Evolutionary conservation across 2,329 filamentous ascomycete genomes (phyloP), one percentile per base, ranked within the genome.

Genomic region (Penicillium sp.): DNA sequence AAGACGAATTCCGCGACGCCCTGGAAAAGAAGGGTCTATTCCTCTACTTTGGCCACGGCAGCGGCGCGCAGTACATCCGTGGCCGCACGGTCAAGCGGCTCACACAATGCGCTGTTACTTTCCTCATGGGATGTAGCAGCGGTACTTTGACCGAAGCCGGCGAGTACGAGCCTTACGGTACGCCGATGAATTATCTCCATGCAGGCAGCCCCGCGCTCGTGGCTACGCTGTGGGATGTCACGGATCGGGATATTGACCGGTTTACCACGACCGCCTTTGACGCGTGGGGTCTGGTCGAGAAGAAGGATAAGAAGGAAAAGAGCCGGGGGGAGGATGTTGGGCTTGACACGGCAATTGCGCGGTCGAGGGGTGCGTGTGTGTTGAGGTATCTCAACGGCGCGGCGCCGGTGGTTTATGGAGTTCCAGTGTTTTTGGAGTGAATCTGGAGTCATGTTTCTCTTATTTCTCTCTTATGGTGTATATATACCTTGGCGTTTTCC

Each of bases 181-280:
- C 93, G 56, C 90, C 94, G 25, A 87, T 93, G 78, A 92, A 93
- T 67, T 97, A 97, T 77, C 87, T 99, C 76, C 87, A 93, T 65
- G 93, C 92, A 0, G 93, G 91, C 1, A 86, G 84, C 66, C 92
- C 91, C 4, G 92, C 93, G 0, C 86, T 97, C 10, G 87, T 97
- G 2, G 94, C 92, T 46, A 97, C 93, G 17, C 81, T 99, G 38
- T 99, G 94, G 94, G 94, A 99, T 74, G 94, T 99, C 50, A 99
- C 94, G 10, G 94, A 99, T 73, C 90, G 90, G 69, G 94, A 99
- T 73, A 96, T 97, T 73, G 95, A 99, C 78, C 89, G 93, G 19
- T 96, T 96, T 73, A 90, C 93, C 0, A 86, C 88, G 35, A 82
- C 84, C 27, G 80, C 89, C 3, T 89, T 96, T 72, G 89, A 94